Conservation (phyloP, 2,329 filamentous ascomycete species). For the Neophaeococcomyces aloes region DNA sequence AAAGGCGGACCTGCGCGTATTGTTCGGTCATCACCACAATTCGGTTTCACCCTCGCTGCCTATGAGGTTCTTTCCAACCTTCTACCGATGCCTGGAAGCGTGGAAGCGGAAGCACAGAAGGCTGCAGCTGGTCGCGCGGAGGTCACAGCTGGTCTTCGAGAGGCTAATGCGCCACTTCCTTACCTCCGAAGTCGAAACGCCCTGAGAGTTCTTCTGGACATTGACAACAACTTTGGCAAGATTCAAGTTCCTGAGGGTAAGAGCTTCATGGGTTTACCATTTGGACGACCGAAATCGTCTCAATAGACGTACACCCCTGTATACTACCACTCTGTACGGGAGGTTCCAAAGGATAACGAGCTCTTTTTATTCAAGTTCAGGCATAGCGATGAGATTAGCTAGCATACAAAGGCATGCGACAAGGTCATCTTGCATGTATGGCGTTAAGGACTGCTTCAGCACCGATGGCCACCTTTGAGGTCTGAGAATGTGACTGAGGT, state of each 20-base stretch:
- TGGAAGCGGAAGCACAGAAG: conserved; percentile 41
- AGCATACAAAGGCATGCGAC: too few relatives aligned
- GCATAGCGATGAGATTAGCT: too few relatives aligned
- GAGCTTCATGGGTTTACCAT: conserved; percentile 7
- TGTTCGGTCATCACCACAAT: conserved; percentile 87
- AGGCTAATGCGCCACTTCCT: conserved; percentile 53
- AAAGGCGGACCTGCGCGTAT: conserved; percentile 96
- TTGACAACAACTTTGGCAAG: conserved; percentile 86
- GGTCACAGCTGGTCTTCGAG: conserved; percentile 52
- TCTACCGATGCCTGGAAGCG: conserved; percentile 64
- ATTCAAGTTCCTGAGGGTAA: conserved; percentile 45
- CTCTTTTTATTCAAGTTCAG: too few relatives aligned
- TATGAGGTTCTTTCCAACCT: conserved; percentile 82
- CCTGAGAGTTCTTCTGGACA: conserved; percentile 86
- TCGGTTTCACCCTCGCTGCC: conserved; percentile 90
- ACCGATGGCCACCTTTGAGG: too few relatives aligned
- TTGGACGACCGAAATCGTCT: conserved; percentile 2
- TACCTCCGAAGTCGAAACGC: conserved; percentile 75
- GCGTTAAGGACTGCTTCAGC: too few relatives aligned
- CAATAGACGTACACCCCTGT: not conserved
- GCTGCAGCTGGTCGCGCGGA: conserved; percentile 47
- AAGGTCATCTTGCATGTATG: too few relatives aligned
- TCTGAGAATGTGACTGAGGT: too few relatives aligned
- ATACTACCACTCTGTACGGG: too few relatives aligned
- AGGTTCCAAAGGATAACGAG: too few relatives aligned